These are phyloP conservation scores for Coniosporium tulheliwenetii DNA, from an alignment of 2,329 filamentous ascomycete genomes.

Conservation along the genomic window DNA sequence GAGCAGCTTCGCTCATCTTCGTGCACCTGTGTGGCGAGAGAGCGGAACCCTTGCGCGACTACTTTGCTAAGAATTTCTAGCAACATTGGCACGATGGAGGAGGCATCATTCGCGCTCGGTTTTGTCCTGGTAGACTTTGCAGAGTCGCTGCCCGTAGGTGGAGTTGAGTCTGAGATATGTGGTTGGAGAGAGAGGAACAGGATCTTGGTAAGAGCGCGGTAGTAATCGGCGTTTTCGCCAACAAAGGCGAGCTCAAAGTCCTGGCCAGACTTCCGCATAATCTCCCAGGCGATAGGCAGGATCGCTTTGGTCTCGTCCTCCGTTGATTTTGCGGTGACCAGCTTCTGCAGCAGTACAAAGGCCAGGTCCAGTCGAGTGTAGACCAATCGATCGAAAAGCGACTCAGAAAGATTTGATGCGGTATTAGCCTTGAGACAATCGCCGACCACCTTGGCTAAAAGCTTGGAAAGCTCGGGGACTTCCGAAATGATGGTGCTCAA, in stretches of 20 bases:
- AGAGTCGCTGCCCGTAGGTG: background rate
- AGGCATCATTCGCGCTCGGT: conserved; percentile 2
- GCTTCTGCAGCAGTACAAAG: conserved; percentile 64
- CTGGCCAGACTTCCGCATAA: conserved; percentile 35
- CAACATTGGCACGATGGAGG: conserved; percentile 36
- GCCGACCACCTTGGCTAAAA: conserved; percentile 59
- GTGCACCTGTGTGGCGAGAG: conserved; percentile 68
- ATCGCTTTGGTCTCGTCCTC: conserved; percentile 37
- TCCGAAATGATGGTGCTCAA: conserved; percentile 49
- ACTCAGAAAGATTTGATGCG: conserved; percentile 54
- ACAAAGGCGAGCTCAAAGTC: conserved; percentile 45
- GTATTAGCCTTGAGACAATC: conserved; percentile 70
- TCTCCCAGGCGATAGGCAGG: conserved; percentile 43
- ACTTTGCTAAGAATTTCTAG: conserved; percentile 68
- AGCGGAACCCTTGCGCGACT: conserved; percentile 68
- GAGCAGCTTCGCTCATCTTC: conserved; percentile 48
- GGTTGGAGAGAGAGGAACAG: conserved; percentile 69
- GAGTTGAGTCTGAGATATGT: conserved; percentile 22
- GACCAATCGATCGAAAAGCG: conserved; percentile 66
- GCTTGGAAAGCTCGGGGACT: conserved; percentile 43
- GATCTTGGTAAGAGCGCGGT: conserved; percentile 68
- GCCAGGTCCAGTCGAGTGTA: conserved; percentile 66
- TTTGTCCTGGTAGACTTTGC: background rate
- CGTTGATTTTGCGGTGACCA: conserved; percentile 42
- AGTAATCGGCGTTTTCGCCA: conserved; percentile 49